Evolutionary conservation across 306 rosid genomes (phyloP).

Genomic region (Vigna reflexopilosa): DNA sequence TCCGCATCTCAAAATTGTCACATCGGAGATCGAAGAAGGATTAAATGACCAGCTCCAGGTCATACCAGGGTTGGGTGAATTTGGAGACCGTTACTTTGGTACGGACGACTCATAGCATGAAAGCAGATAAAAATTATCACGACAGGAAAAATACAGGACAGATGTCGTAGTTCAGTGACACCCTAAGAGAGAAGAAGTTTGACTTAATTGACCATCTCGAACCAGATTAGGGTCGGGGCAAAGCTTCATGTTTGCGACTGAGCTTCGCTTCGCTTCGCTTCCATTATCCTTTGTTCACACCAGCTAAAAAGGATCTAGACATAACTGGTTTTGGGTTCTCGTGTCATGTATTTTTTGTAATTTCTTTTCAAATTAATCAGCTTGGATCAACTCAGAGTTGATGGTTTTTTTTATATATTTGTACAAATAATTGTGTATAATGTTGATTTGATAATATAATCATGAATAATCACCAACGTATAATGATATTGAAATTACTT

Average conservation of each 20-base stretch:
- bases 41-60: constrained; percentile 73
- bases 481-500: no score
- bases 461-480: no score
- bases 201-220: neutral
- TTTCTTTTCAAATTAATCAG: neutral
- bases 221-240: neutral
- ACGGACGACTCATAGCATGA: constrained; percentile 56
- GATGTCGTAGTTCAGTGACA: no score
- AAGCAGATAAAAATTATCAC: neutral
- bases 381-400: neutral
- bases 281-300: neutral
- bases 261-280: neutral
- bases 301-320: neutral
- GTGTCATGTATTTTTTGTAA: neutral
- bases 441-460: neutral
- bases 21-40: constrained; percentile 84
- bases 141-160: neutral
- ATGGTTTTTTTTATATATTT: neutral
- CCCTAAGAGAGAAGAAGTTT: neutral
- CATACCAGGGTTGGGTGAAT: constrained; percentile 88
- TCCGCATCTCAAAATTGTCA: constrained; percentile 79
- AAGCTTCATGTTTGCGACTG: neutral
- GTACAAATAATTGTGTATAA: neutral
- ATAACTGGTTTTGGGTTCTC: neutral
- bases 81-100: constrained; percentile 94